These are phyloP conservation scores for Phytophthora agathidicida DNA, from an alignment of 352 stramenopile genomes.

Conservation along the genomic window DNA sequence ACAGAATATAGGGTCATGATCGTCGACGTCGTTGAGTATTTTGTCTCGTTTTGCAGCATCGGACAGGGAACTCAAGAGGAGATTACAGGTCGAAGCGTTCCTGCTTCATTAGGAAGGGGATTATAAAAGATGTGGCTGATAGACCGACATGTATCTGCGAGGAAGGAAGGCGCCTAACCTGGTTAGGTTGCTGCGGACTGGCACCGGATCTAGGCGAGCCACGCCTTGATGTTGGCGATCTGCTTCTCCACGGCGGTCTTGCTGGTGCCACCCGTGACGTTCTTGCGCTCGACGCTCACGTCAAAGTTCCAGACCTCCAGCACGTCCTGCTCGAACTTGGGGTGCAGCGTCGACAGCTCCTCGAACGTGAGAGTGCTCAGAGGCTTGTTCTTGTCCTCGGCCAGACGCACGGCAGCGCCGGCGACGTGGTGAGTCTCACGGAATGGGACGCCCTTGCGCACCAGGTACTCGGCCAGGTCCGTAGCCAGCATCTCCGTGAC, in stretches of 20 bases:
- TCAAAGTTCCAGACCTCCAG: slow-evolving; percentile 92
- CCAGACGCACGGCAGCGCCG: slow-evolving; percentile 92
- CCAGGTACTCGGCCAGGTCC: slow-evolving; percentile 99
- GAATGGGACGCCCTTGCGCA: slow-evolving; percentile 98
- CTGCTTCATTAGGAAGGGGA: slow-evolving; percentile 14
- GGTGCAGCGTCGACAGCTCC: slow-evolving; percentile 89
- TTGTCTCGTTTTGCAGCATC: background rate
- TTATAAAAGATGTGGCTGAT: slow-evolving; percentile 18
- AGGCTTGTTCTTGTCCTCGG: slow-evolving; percentile 88
- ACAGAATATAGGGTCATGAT: slow-evolving; percentile 24
- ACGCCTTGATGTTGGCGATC: slow-evolving; percentile 75
- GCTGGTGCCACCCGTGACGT: slow-evolving; percentile 85
- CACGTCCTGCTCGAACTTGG: slow-evolving; percentile 91
- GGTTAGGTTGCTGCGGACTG: background rate
- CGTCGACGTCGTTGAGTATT: background rate
- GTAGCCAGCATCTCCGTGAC: slow-evolving; percentile 99
- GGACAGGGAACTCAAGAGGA: background rate
- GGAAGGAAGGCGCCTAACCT: background rate
- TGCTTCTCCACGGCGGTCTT: slow-evolving; percentile 83
- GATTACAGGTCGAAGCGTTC: background rate
- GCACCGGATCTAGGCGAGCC: slow-evolving; percentile 46
- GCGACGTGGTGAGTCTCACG: slow-evolving; percentile 99
- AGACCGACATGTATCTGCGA: background rate
- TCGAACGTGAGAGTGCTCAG: slow-evolving; percentile 90
- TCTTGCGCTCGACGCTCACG: slow-evolving; percentile 91